Evolutionary conservation across 2,329 filamentous ascomycete genomes (phyloP), one percentile per base, ranked within the genome.

Genomic region (Beauveria bassiana): DNA sequence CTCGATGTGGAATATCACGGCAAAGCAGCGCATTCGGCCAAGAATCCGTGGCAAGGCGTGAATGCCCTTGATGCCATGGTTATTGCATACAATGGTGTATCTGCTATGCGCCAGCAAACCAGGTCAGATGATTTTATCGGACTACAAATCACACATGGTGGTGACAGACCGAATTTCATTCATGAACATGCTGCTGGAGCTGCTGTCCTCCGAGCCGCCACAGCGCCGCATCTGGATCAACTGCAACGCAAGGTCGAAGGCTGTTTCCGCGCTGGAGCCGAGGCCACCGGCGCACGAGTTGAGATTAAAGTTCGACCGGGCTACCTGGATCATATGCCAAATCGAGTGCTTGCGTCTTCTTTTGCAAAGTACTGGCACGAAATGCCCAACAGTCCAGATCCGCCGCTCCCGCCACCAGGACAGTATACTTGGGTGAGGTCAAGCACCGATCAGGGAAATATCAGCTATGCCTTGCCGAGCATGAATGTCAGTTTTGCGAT

Each of bases 31-130:
- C 83, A 86, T 64, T 83, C 82, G 0, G 82, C 79, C 0, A 78
- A 78, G 3, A 78, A 74, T n/a, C 84, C 83, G 0, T 86, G 82
- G 82, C 74, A 82, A 5, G 84, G 84, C 0, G 75, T 81, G 65
- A 86, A 86, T 66, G 83, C 84, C 0, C 75, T 86, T 0, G 84
- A 86, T 65, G 83, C 82, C 0, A 67, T 84, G 24, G 73, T 86
- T 2, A 73, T 75, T 0, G 78, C 75, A 0, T 81, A 81, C 65
- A 78, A 77, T 58, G 73, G 73, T 49, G 69, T 86, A 4, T 77
- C 79, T 0, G 74, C 81, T 0, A 72, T 86, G 6, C 77, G 84
- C 1, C 83, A 86, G 68, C 83, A 86, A 67, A 76, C 81, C 3
- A 75, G 77, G 64, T 79, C 82, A 0, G 78, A 78, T 4, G 79